These are phyloP conservation scores for Penicillium capsulatum DNA, from an alignment of 2,329 filamentous ascomycete species.

Conservation along the genomic window DNA sequence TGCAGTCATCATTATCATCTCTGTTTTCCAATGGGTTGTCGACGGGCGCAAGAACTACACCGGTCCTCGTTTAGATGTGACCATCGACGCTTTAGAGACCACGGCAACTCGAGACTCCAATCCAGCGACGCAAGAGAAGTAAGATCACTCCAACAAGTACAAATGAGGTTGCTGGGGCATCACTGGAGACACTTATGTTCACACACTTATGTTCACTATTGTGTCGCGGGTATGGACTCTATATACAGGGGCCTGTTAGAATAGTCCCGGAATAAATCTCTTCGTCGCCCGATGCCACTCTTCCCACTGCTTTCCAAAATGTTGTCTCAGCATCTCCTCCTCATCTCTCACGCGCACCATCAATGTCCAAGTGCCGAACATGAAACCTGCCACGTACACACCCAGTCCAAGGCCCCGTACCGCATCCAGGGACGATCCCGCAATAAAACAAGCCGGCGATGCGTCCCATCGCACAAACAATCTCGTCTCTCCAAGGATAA, in stretches of 20 bases:
- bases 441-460: constrained; percentile 38
- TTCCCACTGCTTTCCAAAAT: constrained; percentile 50
- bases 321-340: constrained; percentile 48
- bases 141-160: no score
- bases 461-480: constrained; percentile 42
- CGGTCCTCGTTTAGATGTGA: constrained; percentile 46
- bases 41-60: constrained; percentile 59
- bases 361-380: constrained; percentile 12
- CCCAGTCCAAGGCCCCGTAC: constrained; percentile 14
- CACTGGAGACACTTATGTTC: not conserved
- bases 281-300: constrained; percentile 47
- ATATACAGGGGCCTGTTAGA: constrained; percentile 28
- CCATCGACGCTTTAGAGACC: constrained; percentile 14
- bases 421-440: constrained; percentile 1
- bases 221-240: no score
- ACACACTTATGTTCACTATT: no score
- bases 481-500: constrained; percentile 20
- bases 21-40: constrained; percentile 55
- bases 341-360: constrained; percentile 46
- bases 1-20: constrained; percentile 55
- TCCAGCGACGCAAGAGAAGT: constrained; percentile 9
- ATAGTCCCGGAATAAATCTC: constrained; percentile 47
- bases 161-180: not conserved
- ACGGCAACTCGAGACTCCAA: constrained; percentile 3
- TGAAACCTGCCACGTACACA: not conserved